These are phyloP conservation scores for Hymenoscyphus scutula DNA, from an alignment of 2,329 filamentous ascomycete species.

Conservation along the genomic window DNA sequence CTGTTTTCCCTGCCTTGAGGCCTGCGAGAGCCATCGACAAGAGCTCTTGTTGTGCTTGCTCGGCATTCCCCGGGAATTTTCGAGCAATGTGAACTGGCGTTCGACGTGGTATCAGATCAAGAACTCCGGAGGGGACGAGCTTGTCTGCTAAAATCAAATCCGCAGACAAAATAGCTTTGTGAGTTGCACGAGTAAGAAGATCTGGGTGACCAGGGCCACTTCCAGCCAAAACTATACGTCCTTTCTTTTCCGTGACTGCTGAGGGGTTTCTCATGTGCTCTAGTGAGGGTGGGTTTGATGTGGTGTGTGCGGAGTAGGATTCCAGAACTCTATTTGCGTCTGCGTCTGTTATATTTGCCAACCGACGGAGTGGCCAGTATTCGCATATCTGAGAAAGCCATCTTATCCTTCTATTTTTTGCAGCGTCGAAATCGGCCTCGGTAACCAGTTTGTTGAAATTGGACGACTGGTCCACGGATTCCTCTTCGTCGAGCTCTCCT, in stretches of 20 bases:
- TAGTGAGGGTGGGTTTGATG: slow-evolving; percentile 30
- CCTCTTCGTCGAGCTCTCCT: slow-evolving; percentile 44
- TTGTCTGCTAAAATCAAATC: slow-evolving; percentile 84
- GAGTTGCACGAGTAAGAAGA: slow-evolving; percentile 78
- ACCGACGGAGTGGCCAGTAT: slow-evolving; percentile 88
- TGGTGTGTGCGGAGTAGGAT: slow-evolving; percentile 54
- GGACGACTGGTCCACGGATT: slow-evolving; percentile 72
- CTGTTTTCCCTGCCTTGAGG: slow-evolving; percentile 67
- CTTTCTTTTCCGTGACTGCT: slow-evolving; percentile 41
- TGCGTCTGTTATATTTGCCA: slow-evolving; percentile 75
- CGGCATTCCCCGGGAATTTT: slow-evolving; percentile 97
- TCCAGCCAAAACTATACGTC: slow-evolving; percentile 82
- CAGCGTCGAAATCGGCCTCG: slow-evolving; percentile 69
- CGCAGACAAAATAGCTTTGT: slow-evolving; percentile 71
- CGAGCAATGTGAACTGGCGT: slow-evolving; percentile 89
- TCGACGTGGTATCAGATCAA: slow-evolving; percentile 85
- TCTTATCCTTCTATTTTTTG: slow-evolving; percentile 78
- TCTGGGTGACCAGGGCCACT: slow-evolving; percentile 92
- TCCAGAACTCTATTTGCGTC: slow-evolving; percentile 77
- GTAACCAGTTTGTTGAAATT: slow-evolving; percentile 81
- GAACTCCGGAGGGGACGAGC: slow-evolving; percentile 77
- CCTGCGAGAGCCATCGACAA: slow-evolving; percentile 73
- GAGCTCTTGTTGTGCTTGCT: slow-evolving; percentile 88
- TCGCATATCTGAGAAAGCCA: slow-evolving; percentile 97
- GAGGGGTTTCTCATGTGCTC: slow-evolving; percentile 31